Conservation (phyloP, 164 flowering plant species). For the Umbellularia californica region DNA sequence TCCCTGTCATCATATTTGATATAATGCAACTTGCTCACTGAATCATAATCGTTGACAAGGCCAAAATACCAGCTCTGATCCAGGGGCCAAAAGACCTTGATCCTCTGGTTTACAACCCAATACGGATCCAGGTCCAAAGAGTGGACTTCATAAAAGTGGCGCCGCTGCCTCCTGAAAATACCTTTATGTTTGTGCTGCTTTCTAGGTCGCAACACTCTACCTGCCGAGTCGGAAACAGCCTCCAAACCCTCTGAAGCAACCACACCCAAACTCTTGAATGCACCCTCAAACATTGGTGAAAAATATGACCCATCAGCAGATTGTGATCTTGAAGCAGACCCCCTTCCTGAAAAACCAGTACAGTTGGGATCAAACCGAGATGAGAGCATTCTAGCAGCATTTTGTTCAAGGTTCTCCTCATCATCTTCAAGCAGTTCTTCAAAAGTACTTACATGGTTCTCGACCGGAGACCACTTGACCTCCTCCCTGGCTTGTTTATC, state of each 20-base stretch:
- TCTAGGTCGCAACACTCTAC: conserved; percentile 73
- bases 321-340: conserved; percentile 23
- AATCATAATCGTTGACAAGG: conserved; percentile 61
- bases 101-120: conserved; percentile 75
- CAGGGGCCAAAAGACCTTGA: conserved; percentile 95
- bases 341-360: conserved; percentile 51
- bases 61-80: conserved; percentile 95
- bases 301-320: conserved; percentile 35
- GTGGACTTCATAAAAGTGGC: conserved; percentile 77
- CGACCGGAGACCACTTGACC: conserved; percentile 19
- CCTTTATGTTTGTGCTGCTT: conserved; percentile 44
- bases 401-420: conserved; percentile 91
- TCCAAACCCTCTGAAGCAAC: conserved; percentile 28
- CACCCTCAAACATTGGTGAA: conserved; percentile 21
- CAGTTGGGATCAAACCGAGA: conserved; percentile 92
- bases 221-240: conserved; percentile 45
- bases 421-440: conserved; percentile 47
- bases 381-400: conserved; percentile 98
- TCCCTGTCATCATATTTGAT: conserved; percentile 95
- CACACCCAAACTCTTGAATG: conserved; percentile 18
- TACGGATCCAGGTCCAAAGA: conserved; percentile 50
- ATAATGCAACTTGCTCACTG: conserved; percentile 67
- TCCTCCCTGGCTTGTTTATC: conserved; percentile 16
- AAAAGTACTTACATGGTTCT: conserved; percentile 9
- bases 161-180: conserved; percentile 48